Percentiles rank a stretch among this genome's conserved stretches.
phyloP scores from a whole-genome alignment of 805 yeast species.

The Geotrichum ghanense region DNA sequence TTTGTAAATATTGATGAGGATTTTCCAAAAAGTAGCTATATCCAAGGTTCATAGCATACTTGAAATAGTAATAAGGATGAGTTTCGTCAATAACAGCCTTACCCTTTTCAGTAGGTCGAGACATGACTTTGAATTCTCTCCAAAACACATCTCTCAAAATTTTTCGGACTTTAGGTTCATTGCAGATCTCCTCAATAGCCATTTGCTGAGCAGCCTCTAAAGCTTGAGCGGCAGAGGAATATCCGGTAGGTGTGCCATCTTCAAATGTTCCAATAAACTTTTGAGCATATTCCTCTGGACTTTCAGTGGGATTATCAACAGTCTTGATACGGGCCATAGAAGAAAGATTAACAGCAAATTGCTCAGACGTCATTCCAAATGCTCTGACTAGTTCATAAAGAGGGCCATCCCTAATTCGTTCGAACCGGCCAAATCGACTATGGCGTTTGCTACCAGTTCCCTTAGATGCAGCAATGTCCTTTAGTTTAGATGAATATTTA shows the following conservation, averaged over 20 bases:
- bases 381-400: conserved; percentile 55
- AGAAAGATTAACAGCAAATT: conserved; percentile 72
- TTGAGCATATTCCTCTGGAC: conserved; percentile 52
- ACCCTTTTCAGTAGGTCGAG: conserved; percentile 77
- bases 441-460: conserved; percentile 25
- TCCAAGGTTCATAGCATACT: conserved; percentile 76
- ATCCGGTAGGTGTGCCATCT: conserved; percentile 8
- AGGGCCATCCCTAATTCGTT: conserved; percentile 46
- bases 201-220: conserved; percentile 62
- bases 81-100: conserved; percentile 63
- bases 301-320: conserved; percentile 52
- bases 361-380: conserved; percentile 67
- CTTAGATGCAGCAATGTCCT: conserved; percentile 30
- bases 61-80: conserved; percentile 78
- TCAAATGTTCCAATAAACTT: conserved; percentile 17
- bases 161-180: conserved; percentile 69
- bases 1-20: conserved; percentile 78
- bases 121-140: conserved; percentile 54
- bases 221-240: conserved; percentile 35
- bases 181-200: conserved; percentile 67
- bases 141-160: conserved; percentile 48
- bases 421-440: conserved; percentile 28
- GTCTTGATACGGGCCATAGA: conserved; percentile 57
- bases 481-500: conserved; percentile 48
- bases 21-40: conserved; percentile 59